phyloP scores from a whole-genome alignment of 2,329 filamentous ascomycete species.

The Paraphoma chrysanthemicola region DNA sequence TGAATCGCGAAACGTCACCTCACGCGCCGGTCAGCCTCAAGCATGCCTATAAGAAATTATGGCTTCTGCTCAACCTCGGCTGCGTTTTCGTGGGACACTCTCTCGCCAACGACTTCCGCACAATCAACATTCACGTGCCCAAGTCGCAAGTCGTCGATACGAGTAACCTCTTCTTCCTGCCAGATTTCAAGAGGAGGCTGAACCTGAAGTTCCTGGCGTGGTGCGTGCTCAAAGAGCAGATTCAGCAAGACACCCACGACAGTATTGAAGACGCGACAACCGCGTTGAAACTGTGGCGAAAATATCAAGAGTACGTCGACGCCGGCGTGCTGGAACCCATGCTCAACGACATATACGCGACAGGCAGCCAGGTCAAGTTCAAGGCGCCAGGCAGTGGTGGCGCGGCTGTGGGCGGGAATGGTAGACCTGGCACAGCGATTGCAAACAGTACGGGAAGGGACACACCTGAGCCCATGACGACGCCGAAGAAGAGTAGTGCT shows the following conservation, averaged over 20 bases:
- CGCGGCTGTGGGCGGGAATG: constrained; percentile 7
- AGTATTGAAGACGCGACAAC: constrained; percentile 94
- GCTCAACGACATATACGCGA: constrained; percentile 82
- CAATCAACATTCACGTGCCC: constrained; percentile 97
- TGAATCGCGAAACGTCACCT: constrained; percentile 77
- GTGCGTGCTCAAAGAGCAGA: constrained; percentile 86
- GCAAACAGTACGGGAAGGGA: constrained; percentile 52
- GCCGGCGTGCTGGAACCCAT: constrained; percentile 84
- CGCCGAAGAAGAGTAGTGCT: constrained; percentile 54
- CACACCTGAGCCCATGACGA: constrained; percentile 63
- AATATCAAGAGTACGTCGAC: constrained; percentile 87
- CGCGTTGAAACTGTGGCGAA: constrained; percentile 85
- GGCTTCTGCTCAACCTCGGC: constrained; percentile 92
- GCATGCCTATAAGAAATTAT: constrained; percentile 95
- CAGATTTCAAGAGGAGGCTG: constrained; percentile 81
- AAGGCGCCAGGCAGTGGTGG: constrained; percentile 41
- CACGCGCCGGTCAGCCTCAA: constrained; percentile 90
- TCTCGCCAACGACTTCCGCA: constrained; percentile 92
- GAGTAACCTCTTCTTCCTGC: constrained; percentile 87
- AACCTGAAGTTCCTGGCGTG: constrained; percentile 91
- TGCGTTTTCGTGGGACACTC: constrained; percentile 95
- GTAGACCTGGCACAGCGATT: not conserved
- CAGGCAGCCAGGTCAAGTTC: constrained; percentile 63
- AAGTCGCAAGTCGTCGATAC: constrained; percentile 92
- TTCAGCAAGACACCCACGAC: constrained; percentile 91